Conservation (phyloP, 768 basidiomycete genomes). For the Hericium erinaceus region DNA sequence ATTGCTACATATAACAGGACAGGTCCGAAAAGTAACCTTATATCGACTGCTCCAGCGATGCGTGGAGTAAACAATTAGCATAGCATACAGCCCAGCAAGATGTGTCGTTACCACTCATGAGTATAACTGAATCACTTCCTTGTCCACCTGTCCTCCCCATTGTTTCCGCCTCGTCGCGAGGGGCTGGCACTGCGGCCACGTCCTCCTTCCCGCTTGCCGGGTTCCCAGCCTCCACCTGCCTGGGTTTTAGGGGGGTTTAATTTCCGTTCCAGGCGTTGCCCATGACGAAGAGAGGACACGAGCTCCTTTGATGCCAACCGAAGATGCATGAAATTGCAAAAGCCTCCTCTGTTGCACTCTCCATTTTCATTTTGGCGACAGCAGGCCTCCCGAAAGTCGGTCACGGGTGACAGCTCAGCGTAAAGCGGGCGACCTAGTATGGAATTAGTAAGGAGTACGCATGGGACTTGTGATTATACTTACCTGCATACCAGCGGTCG, state of each 20-base stretch:
- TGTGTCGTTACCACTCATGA: not conserved
- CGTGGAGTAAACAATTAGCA: not conserved
- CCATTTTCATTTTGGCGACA: conserved; percentile 99
- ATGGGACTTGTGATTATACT: conserved; percentile 19
- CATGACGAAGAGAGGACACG: conserved; percentile 66
- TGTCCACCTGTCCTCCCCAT: conserved; percentile 60
- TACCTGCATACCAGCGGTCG: conserved; percentile 96
- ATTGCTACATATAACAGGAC: too few relatives aligned
- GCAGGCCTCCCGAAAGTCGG: conserved; percentile 97
- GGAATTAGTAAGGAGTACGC: not conserved
- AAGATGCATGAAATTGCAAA: conserved; percentile 99
- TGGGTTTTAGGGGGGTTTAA: conserved; percentile 57
- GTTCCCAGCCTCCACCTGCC: conserved; percentile 78
- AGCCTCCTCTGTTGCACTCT: conserved; percentile 94
- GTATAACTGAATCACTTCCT: conserved; percentile 19
- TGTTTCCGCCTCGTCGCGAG: conserved; percentile 49
- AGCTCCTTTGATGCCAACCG: conserved; percentile 81
- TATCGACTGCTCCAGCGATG: too few relatives aligned
- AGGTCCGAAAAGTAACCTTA: too few relatives aligned
- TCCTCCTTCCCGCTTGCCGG: conserved; percentile 55
- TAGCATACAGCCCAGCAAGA: not conserved
- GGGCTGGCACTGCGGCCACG: conserved; percentile 68
- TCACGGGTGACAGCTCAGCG: conserved; percentile 96
- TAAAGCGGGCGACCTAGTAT: conserved; percentile 79
- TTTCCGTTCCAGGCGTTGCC: conserved; percentile 77